Evolutionary conservation across 1,284 basidiomycete genomes (phyloP), one percentile per base, ranked within the genome.

Genomic region (Fomitiporia mediterranea): DNA sequence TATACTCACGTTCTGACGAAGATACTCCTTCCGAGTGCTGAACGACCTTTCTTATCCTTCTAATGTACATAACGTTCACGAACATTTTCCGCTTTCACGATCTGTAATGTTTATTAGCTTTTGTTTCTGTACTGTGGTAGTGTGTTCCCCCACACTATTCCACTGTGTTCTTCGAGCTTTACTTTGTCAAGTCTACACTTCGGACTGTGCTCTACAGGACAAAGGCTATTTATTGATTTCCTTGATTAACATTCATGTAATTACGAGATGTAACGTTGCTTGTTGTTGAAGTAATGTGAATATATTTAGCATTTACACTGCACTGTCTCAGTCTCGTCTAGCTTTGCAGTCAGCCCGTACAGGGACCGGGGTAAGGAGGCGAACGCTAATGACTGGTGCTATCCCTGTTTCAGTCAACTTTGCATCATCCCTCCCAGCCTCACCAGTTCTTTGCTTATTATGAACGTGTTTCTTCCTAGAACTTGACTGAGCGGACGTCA

Each of bases 241-340:
- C n/a, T 23, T 43, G 42, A 4, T 46, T 46, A 13, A 28, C 17
- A 7, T 46, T 46, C 28, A 46, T 46, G 44, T 46, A 46, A 23
- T 46, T 46, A 46, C 28, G 44, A 46, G 25, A 17, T 46, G 44
- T 46, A 46, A 46, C 17, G 44, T 46, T 46, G 25, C 17, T n/a
- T 25, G 27, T 5, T 30, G 15, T 25, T 32, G 27, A 25, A 4
- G 19, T 6, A 19, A 21, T 19, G 27, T 46, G 44, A 46, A 46
- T 4, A 28, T 28, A n/a, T 2, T 39, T 19, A 39, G 15, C 37
- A 39, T 4, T 19, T 39, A n/a, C 19, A 19, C 37, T 39, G 4
- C 19, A 3, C 11, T 39, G 4, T 39, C 11, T 13, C 15, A 4
- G 37, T n/a, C 4, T 13, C 37, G 11, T 3, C 3, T 13, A 39